Conservation (phyloP, 768 basidiomycete species). For the Podaxis sp. region DNA sequence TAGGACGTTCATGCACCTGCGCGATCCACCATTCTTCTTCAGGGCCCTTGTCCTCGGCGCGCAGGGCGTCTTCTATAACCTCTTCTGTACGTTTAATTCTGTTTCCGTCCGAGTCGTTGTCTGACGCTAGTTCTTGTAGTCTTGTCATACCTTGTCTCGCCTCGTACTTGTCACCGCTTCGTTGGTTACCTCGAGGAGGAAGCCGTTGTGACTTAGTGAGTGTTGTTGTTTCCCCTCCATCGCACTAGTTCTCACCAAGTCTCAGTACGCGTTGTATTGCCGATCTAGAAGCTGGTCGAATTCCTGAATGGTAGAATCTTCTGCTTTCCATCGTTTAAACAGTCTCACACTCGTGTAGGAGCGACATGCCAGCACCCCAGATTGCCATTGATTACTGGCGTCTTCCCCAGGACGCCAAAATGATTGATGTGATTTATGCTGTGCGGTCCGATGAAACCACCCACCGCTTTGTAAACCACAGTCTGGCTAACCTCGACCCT, state of each 20-base stretch:
- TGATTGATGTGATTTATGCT: conserved; percentile 88
- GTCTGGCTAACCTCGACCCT: conserved; percentile 81
- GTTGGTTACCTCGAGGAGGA: conserved; percentile 95
- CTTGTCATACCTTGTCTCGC: conserved; percentile 75
- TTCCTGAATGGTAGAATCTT: conserved; percentile 75
- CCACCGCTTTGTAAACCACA: conserved; percentile 96
- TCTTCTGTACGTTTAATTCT: conserved; percentile 65
- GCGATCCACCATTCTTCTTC: conserved; percentile 78
- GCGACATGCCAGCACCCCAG: conserved; percentile 70
- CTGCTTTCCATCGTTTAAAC: neutral
- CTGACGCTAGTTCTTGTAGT: conserved; percentile 41
- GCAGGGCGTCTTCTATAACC: conserved; percentile 89
- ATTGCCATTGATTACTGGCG: conserved; percentile 98
- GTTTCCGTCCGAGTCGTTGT: conserved; percentile 12
- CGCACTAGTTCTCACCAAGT: neutral
- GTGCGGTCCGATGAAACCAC: conserved; percentile 93
- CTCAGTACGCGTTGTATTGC: conserved; percentile 75
- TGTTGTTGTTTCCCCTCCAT: conserved; percentile 14
- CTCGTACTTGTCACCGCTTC: conserved; percentile 82
- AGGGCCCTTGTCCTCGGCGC: conserved; percentile 83
- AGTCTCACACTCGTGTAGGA: conserved; percentile 39
- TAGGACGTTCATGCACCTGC: conserved; percentile 95
- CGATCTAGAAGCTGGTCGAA: conserved; percentile 77
- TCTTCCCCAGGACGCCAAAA: conserved; percentile 63
- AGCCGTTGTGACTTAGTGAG: conserved; percentile 89